Percentiles rank a stretch among this genome's conserved stretches.
phyloP scores from a whole-genome alignment of 345 rosid species.

The Eucalyptus pauciflora region DNA sequence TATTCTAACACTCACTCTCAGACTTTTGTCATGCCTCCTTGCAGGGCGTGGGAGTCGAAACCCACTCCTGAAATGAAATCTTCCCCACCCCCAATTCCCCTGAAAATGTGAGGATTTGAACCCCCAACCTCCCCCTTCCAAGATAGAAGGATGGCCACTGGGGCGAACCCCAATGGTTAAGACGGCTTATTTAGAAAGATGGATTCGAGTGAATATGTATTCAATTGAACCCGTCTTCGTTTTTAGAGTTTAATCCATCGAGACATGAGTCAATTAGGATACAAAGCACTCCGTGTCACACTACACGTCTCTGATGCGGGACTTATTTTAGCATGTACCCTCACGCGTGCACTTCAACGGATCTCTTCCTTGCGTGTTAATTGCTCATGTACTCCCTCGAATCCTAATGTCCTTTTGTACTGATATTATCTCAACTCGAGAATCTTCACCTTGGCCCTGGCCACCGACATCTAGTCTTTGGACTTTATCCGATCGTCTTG shows the following conservation, averaged over 20 bases:
- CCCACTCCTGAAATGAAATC: too few relatives aligned
- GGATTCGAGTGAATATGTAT: rapidly evolving
- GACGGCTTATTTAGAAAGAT: rapidly evolving
- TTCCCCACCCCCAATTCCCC: too few relatives aligned
- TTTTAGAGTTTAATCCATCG: not conserved
- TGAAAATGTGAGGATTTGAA: too few relatives aligned
- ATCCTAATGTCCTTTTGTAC: too few relatives aligned
- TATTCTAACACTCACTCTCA: too few relatives aligned
- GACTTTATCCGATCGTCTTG: too few relatives aligned
- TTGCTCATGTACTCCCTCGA: not conserved
- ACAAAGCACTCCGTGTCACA: rapidly evolving
- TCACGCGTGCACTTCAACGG: rapidly evolving
- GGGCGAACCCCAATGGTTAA: too few relatives aligned
- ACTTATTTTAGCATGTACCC: not conserved
- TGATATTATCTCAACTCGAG: not conserved
- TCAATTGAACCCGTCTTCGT: rapidly evolving
- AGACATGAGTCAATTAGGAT: not conserved
- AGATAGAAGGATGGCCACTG: too few relatives aligned
- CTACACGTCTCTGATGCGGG: rapidly evolving
- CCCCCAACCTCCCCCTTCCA: too few relatives aligned
- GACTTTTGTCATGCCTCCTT: too few relatives aligned
- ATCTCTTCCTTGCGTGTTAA: not conserved
- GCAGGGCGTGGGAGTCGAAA: too few relatives aligned
- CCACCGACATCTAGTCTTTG: not conserved
- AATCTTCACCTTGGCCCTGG: not conserved